phyloP scores from a whole-genome alignment of 2,329 filamentous ascomycete species.

The Fusarium heterosporum region DNA sequence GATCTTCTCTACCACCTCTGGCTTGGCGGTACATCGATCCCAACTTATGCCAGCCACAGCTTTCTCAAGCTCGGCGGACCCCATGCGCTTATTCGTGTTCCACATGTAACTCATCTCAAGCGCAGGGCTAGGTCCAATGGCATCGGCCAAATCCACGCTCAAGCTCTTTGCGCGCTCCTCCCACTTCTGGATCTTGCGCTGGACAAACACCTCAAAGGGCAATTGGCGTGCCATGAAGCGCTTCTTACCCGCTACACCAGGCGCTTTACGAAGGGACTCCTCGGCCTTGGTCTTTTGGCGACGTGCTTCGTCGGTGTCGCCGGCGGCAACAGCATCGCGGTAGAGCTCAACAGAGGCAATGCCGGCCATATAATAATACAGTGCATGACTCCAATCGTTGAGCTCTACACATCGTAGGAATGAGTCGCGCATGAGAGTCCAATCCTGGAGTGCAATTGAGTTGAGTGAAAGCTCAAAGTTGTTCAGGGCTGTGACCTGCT shows the following conservation, averaged over 20 bases:
- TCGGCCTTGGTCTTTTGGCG: conserved; percentile 73
- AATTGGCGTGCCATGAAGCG: conserved; percentile 89
- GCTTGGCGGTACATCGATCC: conserved; percentile 67
- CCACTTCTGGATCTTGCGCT: conserved; percentile 89
- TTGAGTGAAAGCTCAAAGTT: conserved; percentile 86
- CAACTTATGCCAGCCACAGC: conserved; percentile 74
- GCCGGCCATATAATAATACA: conserved; percentile 92
- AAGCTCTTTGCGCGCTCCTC: conserved; percentile 78
- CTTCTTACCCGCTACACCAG: conserved; percentile 83
- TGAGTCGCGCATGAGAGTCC: conserved; percentile 76
- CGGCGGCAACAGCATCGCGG: conserved; percentile 64
- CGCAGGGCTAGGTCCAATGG: conserved; percentile 81
- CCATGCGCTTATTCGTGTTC: conserved; percentile 89
- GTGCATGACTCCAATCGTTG: conserved; percentile 89
- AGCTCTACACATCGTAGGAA: conserved; percentile 82
- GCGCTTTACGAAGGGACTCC: conserved; percentile 77
- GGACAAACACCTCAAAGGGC: conserved; percentile 88
- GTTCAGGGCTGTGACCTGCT: conserved; percentile 87
- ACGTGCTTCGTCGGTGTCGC: conserved; percentile 59
- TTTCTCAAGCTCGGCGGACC: conserved; percentile 69
- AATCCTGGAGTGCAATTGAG: conserved; percentile 82
- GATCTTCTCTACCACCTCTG: conserved; percentile 58
- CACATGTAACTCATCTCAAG: conserved; percentile 96
- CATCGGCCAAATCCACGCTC: conserved; percentile 78
- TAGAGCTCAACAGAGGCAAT: conserved; percentile 85